Base-by-base conservation (phyloP, 1,284 basidiomycete genomes). In the Pisolithus thermaeus region DNA sequence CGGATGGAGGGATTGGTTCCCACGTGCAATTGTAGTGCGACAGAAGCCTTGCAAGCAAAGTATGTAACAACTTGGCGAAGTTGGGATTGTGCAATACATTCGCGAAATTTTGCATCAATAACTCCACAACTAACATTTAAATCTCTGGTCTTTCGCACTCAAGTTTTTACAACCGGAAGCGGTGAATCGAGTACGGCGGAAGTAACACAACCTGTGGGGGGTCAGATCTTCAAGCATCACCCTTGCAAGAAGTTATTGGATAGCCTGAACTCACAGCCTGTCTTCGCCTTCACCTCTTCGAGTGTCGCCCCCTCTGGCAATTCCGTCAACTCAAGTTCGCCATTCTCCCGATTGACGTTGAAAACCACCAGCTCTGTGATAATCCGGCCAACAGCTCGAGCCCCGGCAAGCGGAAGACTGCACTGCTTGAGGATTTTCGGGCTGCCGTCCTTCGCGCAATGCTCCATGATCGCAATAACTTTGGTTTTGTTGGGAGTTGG, bases 351-450 rank as follows among this genome's bases (percentile, higher is more conserved):
- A 68, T 97, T 89, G 16, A 97, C 90, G 49, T 89, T 77, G 69
- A 98, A 98, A 43, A 94, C 92, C 32, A 85, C 89, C 36, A 96
- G 77, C 63, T 98, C 94, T 1, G 95, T 97, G 67, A 98, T 86
- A 66, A 97, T 95, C 60, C 84, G 80, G 70, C 87, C 90, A 56
- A 97, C 91, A 45, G 90, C 81, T 43, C 86, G 77, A 14, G 85
- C 84, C 32, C 95, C 95, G 0, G 95, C 97, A 27, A 96, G 73
- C 25, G 95, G 95, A 35, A 97, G 77, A 2, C 78, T 76, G 68
- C 93, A 96, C 64, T 87, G 72, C 59, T 86, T 76, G 48, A 95
- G 77, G 55, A 98, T 84, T 77, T 98, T 98, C 49, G 88, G 83
- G 58, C 80, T 80, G 47, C 93, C 94, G 63, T 92, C 84, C 73